Evolutionary conservation across 306 rosid genomes (phyloP), one percentile per base, ranked within the genome.

Genomic region (apple (Malus domestica)): DNA sequence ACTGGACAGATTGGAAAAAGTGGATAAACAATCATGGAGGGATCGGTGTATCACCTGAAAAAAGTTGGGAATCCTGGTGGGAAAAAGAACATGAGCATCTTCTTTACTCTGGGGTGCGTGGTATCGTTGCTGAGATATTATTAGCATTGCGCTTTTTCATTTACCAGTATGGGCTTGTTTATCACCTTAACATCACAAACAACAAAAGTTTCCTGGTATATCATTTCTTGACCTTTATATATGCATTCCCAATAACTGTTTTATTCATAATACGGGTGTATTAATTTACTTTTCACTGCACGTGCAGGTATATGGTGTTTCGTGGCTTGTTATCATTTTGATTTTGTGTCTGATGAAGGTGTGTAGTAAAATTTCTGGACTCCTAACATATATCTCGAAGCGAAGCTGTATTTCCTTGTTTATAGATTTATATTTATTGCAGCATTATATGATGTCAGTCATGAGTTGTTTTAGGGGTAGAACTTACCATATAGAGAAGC

Each of bases 21-120:
- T 95, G 98, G 98, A 92, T 95, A 74, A 85, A 87, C 79, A 95
- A 85, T 76, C 92, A 82, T 1, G 98, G 98, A 58, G 98, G 98
- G 38, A 95, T 95, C 0, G 98, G 98, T 69, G 97, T 95, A 52
- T 51, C 87, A 61, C 89, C 90, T 1, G 93, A 88, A 15, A 95
- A 72, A 72, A 95, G 98, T 79, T 95, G 98, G 98, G 98, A 95
- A 81, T 95, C 98, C 57, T 95, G 97, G 98, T 92, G 98, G 98
- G 95, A 92, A 78, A 89, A 89, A 55, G 97, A 95, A 66, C 92
- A 89, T 3, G 91, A 86, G 70, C 98, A 92, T 92, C 93, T 95
- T 40, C 87, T 45, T 16, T 35, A 83, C 87, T 81, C 97, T 0
- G 98, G 98, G 72, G 78, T 32, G 71, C 96, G 92, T 13, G 97